Conservation (phyloP, 345 rosid species). For the Tarenaya hassleriana region DNA sequence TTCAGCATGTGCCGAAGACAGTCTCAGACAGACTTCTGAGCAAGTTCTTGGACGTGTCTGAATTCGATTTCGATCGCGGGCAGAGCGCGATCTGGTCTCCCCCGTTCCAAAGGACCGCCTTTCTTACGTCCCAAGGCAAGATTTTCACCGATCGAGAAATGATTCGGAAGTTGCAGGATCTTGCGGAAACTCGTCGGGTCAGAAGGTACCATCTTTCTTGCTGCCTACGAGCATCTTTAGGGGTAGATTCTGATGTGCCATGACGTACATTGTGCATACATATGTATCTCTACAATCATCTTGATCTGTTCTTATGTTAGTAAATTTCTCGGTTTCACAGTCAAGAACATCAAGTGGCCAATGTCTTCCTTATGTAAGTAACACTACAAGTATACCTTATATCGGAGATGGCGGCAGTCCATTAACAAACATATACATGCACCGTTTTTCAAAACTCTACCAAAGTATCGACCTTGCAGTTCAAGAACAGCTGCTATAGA, state of each 20-base stretch:
- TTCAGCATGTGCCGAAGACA: constrained; percentile 49
- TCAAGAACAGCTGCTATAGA: constrained; percentile 32
- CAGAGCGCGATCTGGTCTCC: constrained; percentile 79
- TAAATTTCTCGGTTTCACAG: constrained; percentile 15
- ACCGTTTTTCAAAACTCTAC: too few relatives aligned
- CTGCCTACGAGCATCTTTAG: constrained; percentile 10
- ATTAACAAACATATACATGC: too few relatives aligned
- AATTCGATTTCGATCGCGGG: constrained; percentile 53
- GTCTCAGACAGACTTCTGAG: constrained; percentile 57
- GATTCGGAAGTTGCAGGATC: constrained; percentile 39
- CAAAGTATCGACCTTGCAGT: constrained; percentile 22
- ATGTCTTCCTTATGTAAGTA: too few relatives aligned
- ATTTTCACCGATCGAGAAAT: constrained; percentile 55
- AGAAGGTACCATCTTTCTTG: constrained; percentile 22
- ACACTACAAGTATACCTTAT: too few relatives aligned
- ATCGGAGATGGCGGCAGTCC: too few relatives aligned
- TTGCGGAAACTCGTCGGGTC: constrained; percentile 28
- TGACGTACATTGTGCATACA: too few relatives aligned
- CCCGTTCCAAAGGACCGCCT: constrained; percentile 46
- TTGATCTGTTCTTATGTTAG: too few relatives aligned
- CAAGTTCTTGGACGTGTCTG: constrained; percentile 55
- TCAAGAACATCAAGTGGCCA: too few relatives aligned
- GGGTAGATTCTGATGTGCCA: too few relatives aligned
- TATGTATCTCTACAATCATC: too few relatives aligned
- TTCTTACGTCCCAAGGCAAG: constrained; percentile 47